Base-by-base conservation (phyloP, 441 rosid genomes). In the Syzygium syzygioides region DNA sequence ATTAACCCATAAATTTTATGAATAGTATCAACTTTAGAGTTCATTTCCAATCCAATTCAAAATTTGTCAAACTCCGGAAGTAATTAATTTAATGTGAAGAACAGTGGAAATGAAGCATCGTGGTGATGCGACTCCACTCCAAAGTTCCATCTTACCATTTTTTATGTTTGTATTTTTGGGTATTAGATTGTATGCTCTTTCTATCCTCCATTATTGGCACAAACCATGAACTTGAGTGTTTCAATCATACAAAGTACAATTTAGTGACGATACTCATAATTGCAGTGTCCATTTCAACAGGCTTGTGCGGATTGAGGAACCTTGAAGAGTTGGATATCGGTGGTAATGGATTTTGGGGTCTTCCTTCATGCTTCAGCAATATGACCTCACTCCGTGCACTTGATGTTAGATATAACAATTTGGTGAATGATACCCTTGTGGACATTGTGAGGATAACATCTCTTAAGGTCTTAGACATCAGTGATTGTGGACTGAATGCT, bases 331-430 rank as follows among this genome's bases (percentile, higher is more conserved):
- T 68, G 45, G 7, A 68, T 34, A 18, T 68, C 4, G 19, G 10
- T 8, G 0, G 0, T 9, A 68, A 68, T 34, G 45, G 25, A 34
- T 68, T 68, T 2, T 9, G 26, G 79, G 79, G 79, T 19, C 79
- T 68, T 34, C 79, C 79, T 68, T 9, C 48, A 10, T 68, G 79
- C 79, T 9, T 68, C 7, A 9, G 7, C 79, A 34, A 68, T 18
- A 0, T 68, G 25, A 68, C 79, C 48, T 68, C 79, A 32, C 79
- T 68, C 14, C 48, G 14, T 4, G 45, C 0, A 6, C 79, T 68
- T 68, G 45, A 32, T 32, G 45, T 0, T 3, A 0, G 0, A 1
- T 0, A 68, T 4, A 32, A 68, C 14, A 32, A 34, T 18, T 68
- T 68, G 34, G 34, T 32, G 34, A 32, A 32, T 32, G 34, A 32